phyloP scores from a whole-genome alignment of 2,329 filamentous ascomycete species.

The Fusarium sp. region DNA sequence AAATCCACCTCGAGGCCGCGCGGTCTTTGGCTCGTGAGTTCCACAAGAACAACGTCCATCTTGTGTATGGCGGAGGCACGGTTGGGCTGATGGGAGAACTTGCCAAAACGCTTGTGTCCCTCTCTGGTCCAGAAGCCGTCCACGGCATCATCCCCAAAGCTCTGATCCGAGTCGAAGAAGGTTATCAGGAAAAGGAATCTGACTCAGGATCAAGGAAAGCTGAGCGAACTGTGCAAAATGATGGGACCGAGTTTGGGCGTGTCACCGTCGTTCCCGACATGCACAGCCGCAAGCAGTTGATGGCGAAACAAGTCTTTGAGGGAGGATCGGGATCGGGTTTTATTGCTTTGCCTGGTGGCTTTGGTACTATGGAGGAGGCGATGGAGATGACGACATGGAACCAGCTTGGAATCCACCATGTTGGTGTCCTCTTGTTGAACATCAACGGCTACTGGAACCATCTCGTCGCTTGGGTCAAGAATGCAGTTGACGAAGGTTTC shows the following conservation, averaged over 20 bases:
- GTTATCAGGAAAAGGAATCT: background rate
- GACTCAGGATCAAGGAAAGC: background rate
- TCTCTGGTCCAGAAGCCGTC: background rate
- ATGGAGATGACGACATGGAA: conserved; percentile 15
- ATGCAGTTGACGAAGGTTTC: conserved; percentile 1
- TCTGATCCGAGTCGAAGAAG: background rate
- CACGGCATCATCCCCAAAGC: conserved; percentile 3
- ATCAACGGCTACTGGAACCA: conserved; percentile 6
- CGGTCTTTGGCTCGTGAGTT: background rate
- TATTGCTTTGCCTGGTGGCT: conserved; percentile 1
- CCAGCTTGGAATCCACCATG: conserved; percentile 5
- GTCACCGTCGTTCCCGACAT: conserved; percentile 4
- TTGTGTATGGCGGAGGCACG: conserved; percentile 3
- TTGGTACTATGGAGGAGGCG: background rate
- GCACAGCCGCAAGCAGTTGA: conserved; percentile 2
- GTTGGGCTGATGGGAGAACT: conserved; percentile 6
- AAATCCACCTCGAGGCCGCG: background rate
- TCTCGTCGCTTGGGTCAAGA: background rate
- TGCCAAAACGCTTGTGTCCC: conserved; percentile 1
- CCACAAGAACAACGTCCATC: conserved; percentile 1
- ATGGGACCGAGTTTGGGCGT: background rate
- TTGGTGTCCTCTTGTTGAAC: background rate
- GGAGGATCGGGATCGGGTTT: background rate
- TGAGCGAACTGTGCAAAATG: background rate
- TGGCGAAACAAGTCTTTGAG: conserved; percentile 4